Evolutionary conservation across 768 basidiomycete genomes (phyloP).

Genomic region (Mycena maculata): DNA sequence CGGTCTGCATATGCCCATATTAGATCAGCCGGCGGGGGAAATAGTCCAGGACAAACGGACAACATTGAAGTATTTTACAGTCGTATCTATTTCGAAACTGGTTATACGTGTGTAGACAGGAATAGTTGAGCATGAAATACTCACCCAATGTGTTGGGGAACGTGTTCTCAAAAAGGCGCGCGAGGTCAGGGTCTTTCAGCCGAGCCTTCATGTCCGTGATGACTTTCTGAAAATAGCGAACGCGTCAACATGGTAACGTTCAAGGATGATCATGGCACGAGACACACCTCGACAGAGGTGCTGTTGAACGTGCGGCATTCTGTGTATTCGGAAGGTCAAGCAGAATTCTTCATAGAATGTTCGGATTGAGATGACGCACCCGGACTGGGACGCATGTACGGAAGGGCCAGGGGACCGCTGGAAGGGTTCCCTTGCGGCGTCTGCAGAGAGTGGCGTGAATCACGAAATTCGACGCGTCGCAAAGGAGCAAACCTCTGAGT

Average conservation of each 20-base stretch:
- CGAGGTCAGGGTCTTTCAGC: constrained; percentile 81
- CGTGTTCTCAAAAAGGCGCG: constrained; percentile 83
- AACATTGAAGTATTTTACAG: constrained; percentile 78
- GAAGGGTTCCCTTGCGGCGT: constrained; percentile 70
- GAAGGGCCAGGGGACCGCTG: constrained; percentile 68
- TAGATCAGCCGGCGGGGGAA: neutral
- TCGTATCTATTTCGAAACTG: constrained; percentile 69
- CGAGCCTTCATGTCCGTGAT: constrained; percentile 78
- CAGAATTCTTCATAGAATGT: neutral
- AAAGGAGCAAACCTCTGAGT: constrained; percentile 14
- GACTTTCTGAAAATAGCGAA: constrained; percentile 61
- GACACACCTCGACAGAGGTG: constrained; percentile 73
- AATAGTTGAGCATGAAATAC: constrained; percentile 25
- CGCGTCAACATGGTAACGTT: constrained; percentile 3
- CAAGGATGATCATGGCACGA: neutral
- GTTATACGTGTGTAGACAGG: too few species aligned
- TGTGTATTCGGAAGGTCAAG: constrained; percentile 44
- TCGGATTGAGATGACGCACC: constrained; percentile 2
- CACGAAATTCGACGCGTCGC: too few species aligned
- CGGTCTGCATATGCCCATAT: constrained; percentile 51
- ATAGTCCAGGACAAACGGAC: constrained; percentile 51
- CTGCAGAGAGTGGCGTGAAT: constrained; percentile 45
- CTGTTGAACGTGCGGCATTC: constrained; percentile 83
- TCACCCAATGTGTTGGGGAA: constrained; percentile 85
- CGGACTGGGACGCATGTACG: constrained; percentile 73